Percentiles rank a stretch among this genome's conserved stretches.
These are phyloP conservation scores for Amphicarpaea edgeworthii DNA, from an alignment of 306 rosid species.

Conservation along the genomic window DNA sequence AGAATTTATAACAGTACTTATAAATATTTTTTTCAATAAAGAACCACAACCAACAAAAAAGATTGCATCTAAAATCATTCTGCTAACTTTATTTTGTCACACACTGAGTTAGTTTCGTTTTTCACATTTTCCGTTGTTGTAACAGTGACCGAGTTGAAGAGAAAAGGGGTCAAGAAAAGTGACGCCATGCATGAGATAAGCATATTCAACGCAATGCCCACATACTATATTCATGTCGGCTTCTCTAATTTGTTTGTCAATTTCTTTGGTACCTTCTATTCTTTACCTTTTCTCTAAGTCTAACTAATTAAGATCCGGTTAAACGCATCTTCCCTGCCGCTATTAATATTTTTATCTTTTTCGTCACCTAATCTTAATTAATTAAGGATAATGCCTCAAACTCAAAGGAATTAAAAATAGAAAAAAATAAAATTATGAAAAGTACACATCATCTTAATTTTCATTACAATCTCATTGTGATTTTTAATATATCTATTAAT, in stretches of 20 bases:
- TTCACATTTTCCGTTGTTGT: background rate
- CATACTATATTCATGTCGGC: constrained; percentile 3
- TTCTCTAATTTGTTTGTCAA: background rate
- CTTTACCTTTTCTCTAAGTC: background rate
- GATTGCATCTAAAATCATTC: background rate
- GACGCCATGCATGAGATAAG: constrained; percentile 44
- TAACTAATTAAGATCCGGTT: background rate
- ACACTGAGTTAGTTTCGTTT: background rate
- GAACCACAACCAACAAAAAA: too few relatives aligned
- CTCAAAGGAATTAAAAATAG: too few relatives aligned
- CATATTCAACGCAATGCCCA: constrained; percentile 2
- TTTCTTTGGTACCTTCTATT: constrained; percentile 20
- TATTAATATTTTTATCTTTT: too few relatives aligned
- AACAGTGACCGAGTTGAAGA: background rate
- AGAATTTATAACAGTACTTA: too few relatives aligned
- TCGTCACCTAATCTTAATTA: too few relatives aligned
- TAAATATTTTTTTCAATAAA: too few relatives aligned
- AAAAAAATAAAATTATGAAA: too few relatives aligned
- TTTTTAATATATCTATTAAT: too few relatives aligned
- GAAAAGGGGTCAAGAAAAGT: background rate
- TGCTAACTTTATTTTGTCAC: background rate
- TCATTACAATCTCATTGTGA: too few relatives aligned
- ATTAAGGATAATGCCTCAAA: too few relatives aligned
- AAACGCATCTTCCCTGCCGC: background rate
- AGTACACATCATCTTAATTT: too few relatives aligned